A percentile compares a stretch with the other conserved stretches of the same genome.
Conservation (phyloP, 202 grass and related monocot species). For the Zizania palustris region DNA sequence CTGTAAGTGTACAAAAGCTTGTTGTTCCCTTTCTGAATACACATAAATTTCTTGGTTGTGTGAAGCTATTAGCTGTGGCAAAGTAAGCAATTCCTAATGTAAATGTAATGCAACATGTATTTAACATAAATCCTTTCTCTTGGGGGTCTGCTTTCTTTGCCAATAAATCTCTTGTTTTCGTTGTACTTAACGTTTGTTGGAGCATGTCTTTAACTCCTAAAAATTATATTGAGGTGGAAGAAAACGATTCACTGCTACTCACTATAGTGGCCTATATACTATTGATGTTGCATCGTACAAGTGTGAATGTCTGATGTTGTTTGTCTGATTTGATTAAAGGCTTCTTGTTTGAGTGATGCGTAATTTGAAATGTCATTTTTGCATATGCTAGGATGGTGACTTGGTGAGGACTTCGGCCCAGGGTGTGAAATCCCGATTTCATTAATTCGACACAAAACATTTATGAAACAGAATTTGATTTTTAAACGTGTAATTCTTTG, state of each 20-base stretch:
- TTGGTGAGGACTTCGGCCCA: not conserved
- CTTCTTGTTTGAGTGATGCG: conserved; percentile 8
- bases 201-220: not conserved
- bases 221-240: conserved; percentile 4
- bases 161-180: not conserved
- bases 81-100: not conserved
- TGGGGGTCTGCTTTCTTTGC: conserved; percentile 4
- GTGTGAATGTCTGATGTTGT: too few relatives aligned
- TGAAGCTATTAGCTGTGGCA: not conserved
- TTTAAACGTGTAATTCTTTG: too few relatives aligned
- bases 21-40: too few relatives aligned
- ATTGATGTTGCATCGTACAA: not conserved
- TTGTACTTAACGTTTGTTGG: not conserved
- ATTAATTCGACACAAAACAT: too few relatives aligned
- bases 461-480: too few relatives aligned
- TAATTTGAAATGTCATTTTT: conserved; percentile 9
- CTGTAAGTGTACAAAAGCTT: too few relatives aligned
- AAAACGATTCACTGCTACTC: not conserved
- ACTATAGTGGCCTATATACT: not conserved
- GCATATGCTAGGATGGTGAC: conserved; percentile 23
- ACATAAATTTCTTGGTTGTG: too few relatives aligned
- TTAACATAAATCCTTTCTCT: not conserved
- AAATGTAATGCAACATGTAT: not conserved
- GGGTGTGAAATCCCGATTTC: too few relatives aligned
- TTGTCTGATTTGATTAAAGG: conserved; percentile 28